Evolutionary conservation across 805 yeast genomes (phyloP).

Genomic region (Sungouiella thailandica): DNA sequence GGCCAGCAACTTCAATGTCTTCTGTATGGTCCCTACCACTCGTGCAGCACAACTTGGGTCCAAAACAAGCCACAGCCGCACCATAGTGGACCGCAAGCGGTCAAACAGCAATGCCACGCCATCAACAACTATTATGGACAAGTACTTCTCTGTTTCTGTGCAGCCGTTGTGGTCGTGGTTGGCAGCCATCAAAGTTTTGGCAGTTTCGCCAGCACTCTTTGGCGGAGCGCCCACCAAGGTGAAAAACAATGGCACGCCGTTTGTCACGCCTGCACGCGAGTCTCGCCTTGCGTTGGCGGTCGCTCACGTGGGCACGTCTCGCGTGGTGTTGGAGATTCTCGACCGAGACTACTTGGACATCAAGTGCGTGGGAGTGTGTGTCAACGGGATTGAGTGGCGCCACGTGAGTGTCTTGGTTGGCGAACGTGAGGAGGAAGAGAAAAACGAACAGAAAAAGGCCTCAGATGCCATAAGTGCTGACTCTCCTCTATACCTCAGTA

Average conservation of each 20-base stretch:
- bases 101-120: slow-evolving; percentile 10
- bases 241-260: slow-evolving; percentile 21
- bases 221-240: slow-evolving; percentile 23
- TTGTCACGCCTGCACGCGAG: slow-evolving; percentile 5
- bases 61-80: slow-evolving; percentile 13
- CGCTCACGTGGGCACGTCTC: slow-evolving; percentile 26
- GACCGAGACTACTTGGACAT: slow-evolving; percentile 8
- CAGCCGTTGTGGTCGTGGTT: slow-evolving; percentile 42
- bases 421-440: neutral
- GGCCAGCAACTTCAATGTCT: slow-evolving; percentile 24
- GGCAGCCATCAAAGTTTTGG: slow-evolving; percentile 34
- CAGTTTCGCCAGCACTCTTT: slow-evolving; percentile 25
- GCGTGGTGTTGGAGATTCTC: slow-evolving; percentile 24
- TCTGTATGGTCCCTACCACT: slow-evolving; percentile 21
- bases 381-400: slow-evolving; percentile 33
- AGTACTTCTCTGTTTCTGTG: slow-evolving; percentile 15
- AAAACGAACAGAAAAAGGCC: slow-evolving; percentile 7
- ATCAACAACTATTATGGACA: slow-evolving; percentile 18
- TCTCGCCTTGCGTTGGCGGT: slow-evolving; percentile 16
- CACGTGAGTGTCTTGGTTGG: slow-evolving; percentile 16
- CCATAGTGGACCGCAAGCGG: slow-evolving; percentile 14
- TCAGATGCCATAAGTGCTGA: no score
- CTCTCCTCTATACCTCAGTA: slow-evolving; percentile 17
- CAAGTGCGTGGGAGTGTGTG: slow-evolving; percentile 19
- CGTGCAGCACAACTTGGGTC: slow-evolving; percentile 10